Evolutionary conservation across 768 basidiomycete genomes (phyloP).

Genomic region (Phlebiopsis flavidoalba): DNA sequence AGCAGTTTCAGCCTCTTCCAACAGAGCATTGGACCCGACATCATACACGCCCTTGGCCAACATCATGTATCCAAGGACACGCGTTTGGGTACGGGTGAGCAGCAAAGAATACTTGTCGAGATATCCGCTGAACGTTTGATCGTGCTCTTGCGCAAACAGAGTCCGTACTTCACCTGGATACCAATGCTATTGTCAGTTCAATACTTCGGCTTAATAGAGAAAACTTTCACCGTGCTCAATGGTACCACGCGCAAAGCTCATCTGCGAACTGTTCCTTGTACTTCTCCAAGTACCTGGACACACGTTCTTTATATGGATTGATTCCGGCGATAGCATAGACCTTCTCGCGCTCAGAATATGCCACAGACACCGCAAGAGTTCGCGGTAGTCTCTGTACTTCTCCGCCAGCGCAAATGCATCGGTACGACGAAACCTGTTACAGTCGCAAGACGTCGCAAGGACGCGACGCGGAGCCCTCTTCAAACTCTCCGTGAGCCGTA

Average conservation of each 20-base stretch:
- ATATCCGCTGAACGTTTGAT: conserved; percentile 44
- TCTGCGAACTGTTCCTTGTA: conserved; percentile 82
- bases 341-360: conserved; percentile 65
- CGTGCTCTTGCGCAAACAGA: conserved; percentile 77
- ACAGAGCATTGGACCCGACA: conserved; percentile 57
- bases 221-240: conserved; percentile 70
- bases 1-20: conserved; percentile 54
- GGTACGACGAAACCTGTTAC: conserved; percentile 48
- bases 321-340: conserved; percentile 53
- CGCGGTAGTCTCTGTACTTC: conserved; percentile 79
- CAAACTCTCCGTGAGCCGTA: conserved; percentile 56
- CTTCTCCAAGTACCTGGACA: conserved; percentile 68
- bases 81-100: conserved; percentile 47
- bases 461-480: conserved; percentile 66
- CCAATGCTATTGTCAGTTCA: background rate
- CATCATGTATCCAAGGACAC: conserved; percentile 88
- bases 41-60: conserved; percentile 65
- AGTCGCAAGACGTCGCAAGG: conserved; percentile 47
- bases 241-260: conserved; percentile 91
- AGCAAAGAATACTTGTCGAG: conserved; percentile 73
- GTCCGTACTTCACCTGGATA: conserved; percentile 68
- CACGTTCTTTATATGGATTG: conserved; percentile 55
- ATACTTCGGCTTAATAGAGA: background rate
- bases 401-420: conserved; percentile 83
- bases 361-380: conserved; percentile 41